Evolutionary conservation across 2,329 filamentous ascomycete species (phyloP).

Genomic region (Hymenoscyphus albidus): DNA sequence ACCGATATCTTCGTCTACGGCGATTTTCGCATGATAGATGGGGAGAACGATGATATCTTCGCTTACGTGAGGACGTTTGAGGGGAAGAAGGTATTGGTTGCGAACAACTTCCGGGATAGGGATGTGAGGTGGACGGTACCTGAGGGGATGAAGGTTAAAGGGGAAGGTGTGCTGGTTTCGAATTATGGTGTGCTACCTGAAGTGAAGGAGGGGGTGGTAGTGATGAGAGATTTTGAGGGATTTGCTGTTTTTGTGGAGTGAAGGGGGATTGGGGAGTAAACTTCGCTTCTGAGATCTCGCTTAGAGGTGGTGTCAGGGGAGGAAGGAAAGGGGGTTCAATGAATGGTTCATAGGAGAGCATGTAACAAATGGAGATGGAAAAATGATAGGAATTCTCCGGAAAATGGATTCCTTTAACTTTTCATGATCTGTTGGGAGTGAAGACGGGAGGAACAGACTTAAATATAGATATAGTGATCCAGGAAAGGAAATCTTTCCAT

Average conservation of each 20-base stretch:
- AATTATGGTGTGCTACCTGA: conserved; percentile 17
- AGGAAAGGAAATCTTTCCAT: too few relatives aligned
- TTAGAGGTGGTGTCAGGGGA: too few relatives aligned
- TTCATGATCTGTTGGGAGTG: too few relatives aligned
- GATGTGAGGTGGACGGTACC: conserved; percentile 22
- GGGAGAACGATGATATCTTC: conserved; percentile 52
- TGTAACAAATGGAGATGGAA: too few relatives aligned
- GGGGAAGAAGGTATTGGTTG: conserved; percentile 20
- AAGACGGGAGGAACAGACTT: too few relatives aligned
- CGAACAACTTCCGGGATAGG: conserved; percentile 20
- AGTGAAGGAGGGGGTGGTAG: conserved; percentile 7
- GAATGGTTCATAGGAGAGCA: too few relatives aligned
- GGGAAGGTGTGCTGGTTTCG: conserved; percentile 14
- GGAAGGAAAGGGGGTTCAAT: too few relatives aligned
- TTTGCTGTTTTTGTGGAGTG: conserved; percentile 21
- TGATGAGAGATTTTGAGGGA: conserved; percentile 23
- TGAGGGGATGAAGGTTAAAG: conserved; percentile 4
- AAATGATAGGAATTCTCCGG: too few relatives aligned
- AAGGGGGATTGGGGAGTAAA: not conserved
- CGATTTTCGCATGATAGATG: conserved; percentile 52
- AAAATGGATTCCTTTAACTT: too few relatives aligned
- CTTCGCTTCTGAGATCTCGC: too few relatives aligned
- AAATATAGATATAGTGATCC: too few relatives aligned
- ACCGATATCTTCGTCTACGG: conserved; percentile 66
- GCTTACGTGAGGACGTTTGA: conserved; percentile 40